Percentiles rank a stretch among this genome's conserved stretches.
Conservation (phyloP, 1,284 basidiomycete species). For the Salmacisia buchloeana region DNA sequence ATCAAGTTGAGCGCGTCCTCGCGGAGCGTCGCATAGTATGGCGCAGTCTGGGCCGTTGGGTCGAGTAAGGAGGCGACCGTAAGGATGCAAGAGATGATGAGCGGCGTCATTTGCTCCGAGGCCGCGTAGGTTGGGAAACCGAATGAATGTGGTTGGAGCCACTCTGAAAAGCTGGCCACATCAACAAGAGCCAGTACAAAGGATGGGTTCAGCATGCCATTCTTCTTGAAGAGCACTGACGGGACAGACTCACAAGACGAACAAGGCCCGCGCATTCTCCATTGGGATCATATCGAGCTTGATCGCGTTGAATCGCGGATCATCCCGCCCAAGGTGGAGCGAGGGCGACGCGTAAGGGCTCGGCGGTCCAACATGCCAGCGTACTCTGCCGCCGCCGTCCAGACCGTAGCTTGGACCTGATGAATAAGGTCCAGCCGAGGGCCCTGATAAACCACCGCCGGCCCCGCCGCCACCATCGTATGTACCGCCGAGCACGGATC, state of each 20-base stretch:
- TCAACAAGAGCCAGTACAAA: background rate
- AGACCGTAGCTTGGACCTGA: no score
- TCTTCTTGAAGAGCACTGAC: background rate
- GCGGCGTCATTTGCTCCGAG: constrained; percentile 38
- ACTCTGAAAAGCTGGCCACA: constrained; percentile 34
- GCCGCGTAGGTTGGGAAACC: constrained; percentile 41
- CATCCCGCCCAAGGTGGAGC: constrained; percentile 28
- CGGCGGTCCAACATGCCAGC: background rate
- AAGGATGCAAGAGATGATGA: constrained; percentile 39
- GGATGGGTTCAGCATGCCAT: background rate
- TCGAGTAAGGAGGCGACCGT: constrained; percentile 38
- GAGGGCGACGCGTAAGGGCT: constrained; percentile 26
- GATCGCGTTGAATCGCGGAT: constrained; percentile 38
- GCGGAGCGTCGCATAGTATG: constrained; percentile 23
- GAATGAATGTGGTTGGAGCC: constrained; percentile 37
- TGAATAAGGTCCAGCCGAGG: background rate
- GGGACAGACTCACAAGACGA: constrained; percentile 23
- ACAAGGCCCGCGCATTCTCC: constrained; percentile 34
- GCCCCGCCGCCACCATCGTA: background rate
- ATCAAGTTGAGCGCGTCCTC: constrained; percentile 30
- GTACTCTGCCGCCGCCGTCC: background rate
- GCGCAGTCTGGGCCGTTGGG: constrained; percentile 19
- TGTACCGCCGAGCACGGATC: background rate
- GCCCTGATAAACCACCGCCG: background rate
- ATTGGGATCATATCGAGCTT: constrained; percentile 33